Evolutionary conservation across 202 grass and related monocot genomes (phyloP).

Genomic region (Brachypodium distachyon): DNA sequence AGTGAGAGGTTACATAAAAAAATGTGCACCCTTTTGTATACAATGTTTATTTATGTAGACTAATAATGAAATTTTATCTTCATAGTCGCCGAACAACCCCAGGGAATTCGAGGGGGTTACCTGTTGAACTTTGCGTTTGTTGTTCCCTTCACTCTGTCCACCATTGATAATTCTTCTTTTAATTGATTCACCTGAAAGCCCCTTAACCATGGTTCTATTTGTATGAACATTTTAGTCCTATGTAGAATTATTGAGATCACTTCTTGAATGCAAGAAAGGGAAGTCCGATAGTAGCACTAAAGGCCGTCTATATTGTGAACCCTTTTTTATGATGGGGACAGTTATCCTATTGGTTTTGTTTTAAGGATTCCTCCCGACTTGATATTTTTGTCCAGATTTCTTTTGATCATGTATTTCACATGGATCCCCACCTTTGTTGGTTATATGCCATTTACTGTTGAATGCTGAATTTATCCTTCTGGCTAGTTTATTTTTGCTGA

Average conservation of each 20-base stretch:
- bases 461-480: background rate
- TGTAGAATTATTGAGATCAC: background rate
- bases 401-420: background rate
- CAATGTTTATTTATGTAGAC: background rate
- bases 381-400: background rate
- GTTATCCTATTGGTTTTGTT: background rate
- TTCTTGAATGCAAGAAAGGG: background rate
- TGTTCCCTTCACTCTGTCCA: too few species aligned
- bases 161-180: too few species aligned
- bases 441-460: constrained; percentile 17
- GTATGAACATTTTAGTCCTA: background rate
- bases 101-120: background rate
- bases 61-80: background rate
- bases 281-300: background rate
- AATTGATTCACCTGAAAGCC: background rate
- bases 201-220: background rate
- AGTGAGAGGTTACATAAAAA: too few species aligned
- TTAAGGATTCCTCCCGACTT: background rate
- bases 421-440: background rate
- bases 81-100: background rate
- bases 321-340: background rate
- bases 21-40: too few species aligned
- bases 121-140: too few species aligned
- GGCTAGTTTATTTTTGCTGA: background rate
- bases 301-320: background rate